These are phyloP conservation scores for Eragrostis nindensis DNA, from an alignment of 176 grass and related monocot genomes.

Conservation along the genomic window DNA sequence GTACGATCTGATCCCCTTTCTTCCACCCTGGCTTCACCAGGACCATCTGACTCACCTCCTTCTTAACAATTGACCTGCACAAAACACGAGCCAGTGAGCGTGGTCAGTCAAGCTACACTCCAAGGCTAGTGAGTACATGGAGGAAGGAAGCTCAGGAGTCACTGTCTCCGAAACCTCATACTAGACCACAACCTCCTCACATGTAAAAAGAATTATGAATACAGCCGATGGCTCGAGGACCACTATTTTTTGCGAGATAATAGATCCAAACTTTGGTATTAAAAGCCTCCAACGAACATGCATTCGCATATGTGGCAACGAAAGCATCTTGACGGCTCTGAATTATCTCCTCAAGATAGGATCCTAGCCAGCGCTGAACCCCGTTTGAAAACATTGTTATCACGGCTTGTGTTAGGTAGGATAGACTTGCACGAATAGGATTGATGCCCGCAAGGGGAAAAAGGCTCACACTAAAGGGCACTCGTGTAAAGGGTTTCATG, in stretches of 20 bases:
- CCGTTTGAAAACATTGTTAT: slow-evolving; percentile 36
- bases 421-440: slow-evolving; percentile 62
- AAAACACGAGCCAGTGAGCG: slow-evolving; percentile 4
- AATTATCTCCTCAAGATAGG: slow-evolving; percentile 36
- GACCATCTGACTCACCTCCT: slow-evolving; percentile 71
- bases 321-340: slow-evolving; percentile 12
- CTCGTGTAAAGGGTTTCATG: slow-evolving; percentile 42
- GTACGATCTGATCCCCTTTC: slow-evolving; percentile 70
- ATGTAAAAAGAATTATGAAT: slow-evolving; percentile 34
- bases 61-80: slow-evolving; percentile 68
- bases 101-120: slow-evolving; percentile 10
- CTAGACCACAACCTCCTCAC: slow-evolving; percentile 37
- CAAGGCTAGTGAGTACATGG: slow-evolving; percentile 18
- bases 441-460: slow-evolving; percentile 30
- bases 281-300: slow-evolving; percentile 42
- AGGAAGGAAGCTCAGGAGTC: slow-evolving; percentile 46
- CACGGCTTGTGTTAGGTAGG: slow-evolving; percentile 46
- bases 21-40: slow-evolving; percentile 83
- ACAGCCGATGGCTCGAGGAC: slow-evolving; percentile 25
- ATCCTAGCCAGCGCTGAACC: slow-evolving; percentile 44
- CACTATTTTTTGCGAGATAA: slow-evolving; percentile 42
- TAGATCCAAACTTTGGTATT: slow-evolving; percentile 45
- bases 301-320: slow-evolving; percentile 39
- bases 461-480: slow-evolving; percentile 40
- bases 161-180: slow-evolving; percentile 41